Base-by-base conservation (phyloP, 2,329 filamentous ascomycete genomes). In the Nothophoma quercina region DNA sequence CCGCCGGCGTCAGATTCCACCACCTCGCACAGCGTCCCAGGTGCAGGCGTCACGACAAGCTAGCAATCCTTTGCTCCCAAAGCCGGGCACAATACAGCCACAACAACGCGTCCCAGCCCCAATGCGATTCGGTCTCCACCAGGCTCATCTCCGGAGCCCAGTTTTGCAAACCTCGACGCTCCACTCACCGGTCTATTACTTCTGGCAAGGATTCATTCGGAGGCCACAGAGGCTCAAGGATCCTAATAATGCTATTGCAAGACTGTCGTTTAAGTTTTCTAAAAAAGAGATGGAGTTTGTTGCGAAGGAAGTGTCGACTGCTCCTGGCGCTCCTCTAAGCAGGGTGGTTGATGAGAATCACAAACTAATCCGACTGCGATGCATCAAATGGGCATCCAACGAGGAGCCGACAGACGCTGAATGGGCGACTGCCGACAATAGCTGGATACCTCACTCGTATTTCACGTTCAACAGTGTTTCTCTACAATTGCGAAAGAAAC, bases 401-500 rank as follows among this genome's bases (percentile, higher is more conserved):
- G 50, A 63, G 13, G 62, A 60, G 8, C 70, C 78, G 1, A 58
- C 69, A 3, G 79, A 85, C 30, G 68, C 77, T 7, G 72, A 77
- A 1, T 96, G 91, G 91, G 78, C 83, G 5, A 78, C 80, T 1
- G 72, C 78, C n/a, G 83, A 88, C 26, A 88, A 83, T 5, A 67
- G 73, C 18, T 97, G 91, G 92, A 90, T 73, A 3, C 63, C 91
- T 0, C 78, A 82, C 28, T 82, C 91, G 0, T 90, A 87, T 55
- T 79, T 93, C 55, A 79, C 82, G 13, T 71, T 96, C 55, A 96
- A 96, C 62, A 78, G 73, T 0, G 67, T 74, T 0, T 38, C 59
- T 15, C 65, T 83, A 1, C 77, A 85, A 9, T 70, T 91, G 13
- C 83, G 88, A 32, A 83, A 88, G 22, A 91, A 90, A 63, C 71